These are phyloP conservation scores for Flaveria bidentis DNA, from an alignment of 129 eudicot genomes.

Conservation along the genomic window DNA sequence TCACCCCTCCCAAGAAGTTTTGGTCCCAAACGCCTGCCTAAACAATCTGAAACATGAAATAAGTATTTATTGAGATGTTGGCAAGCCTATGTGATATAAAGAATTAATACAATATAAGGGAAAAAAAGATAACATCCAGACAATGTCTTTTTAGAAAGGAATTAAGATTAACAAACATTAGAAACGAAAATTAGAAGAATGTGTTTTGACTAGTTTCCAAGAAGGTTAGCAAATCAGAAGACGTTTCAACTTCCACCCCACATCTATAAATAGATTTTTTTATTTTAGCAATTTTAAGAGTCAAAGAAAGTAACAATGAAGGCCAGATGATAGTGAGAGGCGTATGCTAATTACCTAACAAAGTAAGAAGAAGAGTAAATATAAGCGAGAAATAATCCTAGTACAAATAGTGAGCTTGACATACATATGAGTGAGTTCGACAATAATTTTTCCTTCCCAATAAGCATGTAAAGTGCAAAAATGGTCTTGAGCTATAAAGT, in stretches of 20 bases:
- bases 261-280: not conserved
- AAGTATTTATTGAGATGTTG: not conserved
- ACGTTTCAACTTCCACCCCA: not conserved
- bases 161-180: not conserved
- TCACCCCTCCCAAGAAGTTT: constrained; percentile 79
- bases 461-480: not conserved
- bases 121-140: not conserved
- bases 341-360: not conserved
- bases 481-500: not conserved
- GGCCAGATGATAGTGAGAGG: not conserved
- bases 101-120: not conserved
- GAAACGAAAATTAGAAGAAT: constrained; percentile 9
- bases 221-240: not conserved
- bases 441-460: not conserved
- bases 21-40: constrained; percentile 99
- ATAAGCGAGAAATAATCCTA: constrained; percentile 13
- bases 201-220: constrained; percentile 12
- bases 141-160: not conserved
- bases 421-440: not conserved
- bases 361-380: not conserved
- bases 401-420: constrained; percentile 3
- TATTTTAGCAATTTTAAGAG: not conserved
- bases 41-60: constrained; percentile 67
- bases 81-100: not conserved
- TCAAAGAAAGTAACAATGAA: constrained; percentile 16